A percentile compares a stretch with the other conserved stretches of the same genome.
These are phyloP conservation scores for Carex arenaria DNA, from an alignment of 202 grass and related monocot species.

Conservation along the genomic window DNA sequence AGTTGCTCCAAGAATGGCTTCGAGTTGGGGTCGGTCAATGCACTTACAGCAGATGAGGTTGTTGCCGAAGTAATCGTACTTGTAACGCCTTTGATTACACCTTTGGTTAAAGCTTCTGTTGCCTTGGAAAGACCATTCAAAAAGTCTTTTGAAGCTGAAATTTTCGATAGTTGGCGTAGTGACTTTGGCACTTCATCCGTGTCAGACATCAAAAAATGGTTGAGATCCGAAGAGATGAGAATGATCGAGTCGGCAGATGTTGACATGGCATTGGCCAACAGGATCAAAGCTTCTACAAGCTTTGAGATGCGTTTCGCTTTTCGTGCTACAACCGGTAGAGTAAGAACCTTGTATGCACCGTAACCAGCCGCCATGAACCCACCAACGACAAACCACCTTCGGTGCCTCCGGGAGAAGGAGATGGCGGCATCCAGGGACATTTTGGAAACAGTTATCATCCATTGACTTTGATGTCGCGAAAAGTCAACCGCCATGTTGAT, in stretches of 20 bases:
- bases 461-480: conserved; percentile 7
- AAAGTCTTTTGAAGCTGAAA: conserved; percentile 52
- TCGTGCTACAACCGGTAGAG: conserved; percentile 27
- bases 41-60: conserved; percentile 4
- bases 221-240: conserved; percentile 51
- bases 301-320: conserved; percentile 36
- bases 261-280: conserved; percentile 29
- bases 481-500: conserved; percentile 26
- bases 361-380: conserved; percentile 33
- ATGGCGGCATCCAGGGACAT: neutral
- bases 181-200: conserved; percentile 56
- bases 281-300: conserved; percentile 32
- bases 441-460: conserved; percentile 2
- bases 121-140: conserved; percentile 36
- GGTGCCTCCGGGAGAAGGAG: conserved; percentile 21
- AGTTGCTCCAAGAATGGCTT: conserved; percentile 47
- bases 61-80: neutral
- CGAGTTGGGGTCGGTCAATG: conserved; percentile 13
- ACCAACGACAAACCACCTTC: conserved; percentile 29
- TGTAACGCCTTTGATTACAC: conserved; percentile 51
- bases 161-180: conserved; percentile 68
- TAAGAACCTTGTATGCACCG: conserved; percentile 53
- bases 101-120: conserved; percentile 48
- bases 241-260: conserved; percentile 40
- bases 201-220: conserved; percentile 64